Percentiles rank a stretch among this genome's conserved stretches.
Conservation (phyloP, 208 protist species). For the Acanthamoeba triangularis region DNA sequence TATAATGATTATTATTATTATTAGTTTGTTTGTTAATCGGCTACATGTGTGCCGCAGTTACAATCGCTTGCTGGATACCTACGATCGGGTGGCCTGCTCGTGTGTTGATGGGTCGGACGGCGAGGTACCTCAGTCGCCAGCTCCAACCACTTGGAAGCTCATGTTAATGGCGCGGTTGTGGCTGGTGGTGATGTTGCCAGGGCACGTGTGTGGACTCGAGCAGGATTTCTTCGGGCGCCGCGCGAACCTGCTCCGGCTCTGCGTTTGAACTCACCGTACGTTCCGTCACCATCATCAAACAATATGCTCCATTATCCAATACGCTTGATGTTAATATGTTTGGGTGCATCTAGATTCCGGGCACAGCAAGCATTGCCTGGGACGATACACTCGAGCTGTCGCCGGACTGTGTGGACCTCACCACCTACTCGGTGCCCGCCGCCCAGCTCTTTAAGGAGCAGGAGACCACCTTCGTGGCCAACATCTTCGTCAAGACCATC, state of each 20-base stretch:
- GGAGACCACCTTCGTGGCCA: slow-evolving; percentile 54
- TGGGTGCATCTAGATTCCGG: not conserved
- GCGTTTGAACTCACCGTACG: not conserved
- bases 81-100: not conserved
- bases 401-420: slow-evolving; percentile 11
- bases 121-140: no score
- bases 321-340: not conserved
- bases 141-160: no score
- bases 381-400: not conserved
- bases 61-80: not conserved
- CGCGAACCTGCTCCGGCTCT: not conserved
- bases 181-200: not conserved
- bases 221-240: not conserved
- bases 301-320: not conserved
- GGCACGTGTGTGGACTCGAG: not conserved
- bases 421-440: not conserved
- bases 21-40: no score
- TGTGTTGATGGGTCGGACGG: not conserved
- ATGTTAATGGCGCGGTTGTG: no score
- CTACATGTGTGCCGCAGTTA: not conserved
- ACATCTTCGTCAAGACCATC: slow-evolving; percentile 55
- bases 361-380: not conserved
- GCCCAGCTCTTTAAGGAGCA: slow-evolving; percentile 17
- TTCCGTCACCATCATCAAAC: not conserved
- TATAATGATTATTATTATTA: no score